phyloP scores from a whole-genome alignment of 2,329 filamentous ascomycete genomes.

The Helicocarpus griseus region DNA sequence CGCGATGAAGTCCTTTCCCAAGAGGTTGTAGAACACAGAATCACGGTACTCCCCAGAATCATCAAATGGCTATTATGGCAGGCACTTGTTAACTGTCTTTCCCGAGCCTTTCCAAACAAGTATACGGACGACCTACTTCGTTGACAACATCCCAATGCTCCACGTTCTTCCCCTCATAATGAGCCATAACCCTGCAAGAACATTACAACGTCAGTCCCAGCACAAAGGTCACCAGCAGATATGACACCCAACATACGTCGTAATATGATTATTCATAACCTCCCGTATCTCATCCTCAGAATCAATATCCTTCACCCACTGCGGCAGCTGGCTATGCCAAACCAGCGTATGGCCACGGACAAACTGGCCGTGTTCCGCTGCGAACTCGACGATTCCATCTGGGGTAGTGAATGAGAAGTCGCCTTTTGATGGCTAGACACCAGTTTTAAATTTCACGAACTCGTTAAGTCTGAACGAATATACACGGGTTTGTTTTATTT shows the following conservation, averaged over 20 bases:
- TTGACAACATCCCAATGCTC: conserved; percentile 52
- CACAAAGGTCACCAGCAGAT: no score
- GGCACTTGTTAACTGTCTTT: neutral
- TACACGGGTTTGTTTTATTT: neutral
- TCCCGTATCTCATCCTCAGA: conserved; percentile 42
- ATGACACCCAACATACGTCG: conserved; percentile 37
- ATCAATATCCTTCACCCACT: conserved; percentile 48
- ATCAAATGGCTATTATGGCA: conserved; percentile 11
- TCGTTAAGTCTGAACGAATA: neutral
- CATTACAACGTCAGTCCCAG: no score
- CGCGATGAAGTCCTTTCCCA: conserved; percentile 56
- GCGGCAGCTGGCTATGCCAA: conserved; percentile 27
- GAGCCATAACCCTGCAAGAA: conserved; percentile 19
- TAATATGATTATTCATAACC: conserved; percentile 53
- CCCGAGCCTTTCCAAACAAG: neutral
- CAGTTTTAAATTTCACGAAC: neutral
- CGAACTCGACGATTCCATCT: conserved; percentile 25
- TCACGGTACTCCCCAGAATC: conserved; percentile 48
- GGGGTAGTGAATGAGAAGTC: neutral
- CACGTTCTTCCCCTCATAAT: conserved; percentile 51
- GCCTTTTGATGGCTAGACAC: neutral
- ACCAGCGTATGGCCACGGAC: conserved; percentile 55
- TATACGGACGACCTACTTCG: conserved; percentile 31
- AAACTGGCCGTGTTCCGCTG: conserved; percentile 42
- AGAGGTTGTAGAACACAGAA: conserved; percentile 53